Percentiles rank a stretch among this genome's conserved stretches.
These are phyloP conservation scores for Coemansia sp. DNA, from an alignment of 192 early-diverging fungal species.

Conservation along the genomic window DNA sequence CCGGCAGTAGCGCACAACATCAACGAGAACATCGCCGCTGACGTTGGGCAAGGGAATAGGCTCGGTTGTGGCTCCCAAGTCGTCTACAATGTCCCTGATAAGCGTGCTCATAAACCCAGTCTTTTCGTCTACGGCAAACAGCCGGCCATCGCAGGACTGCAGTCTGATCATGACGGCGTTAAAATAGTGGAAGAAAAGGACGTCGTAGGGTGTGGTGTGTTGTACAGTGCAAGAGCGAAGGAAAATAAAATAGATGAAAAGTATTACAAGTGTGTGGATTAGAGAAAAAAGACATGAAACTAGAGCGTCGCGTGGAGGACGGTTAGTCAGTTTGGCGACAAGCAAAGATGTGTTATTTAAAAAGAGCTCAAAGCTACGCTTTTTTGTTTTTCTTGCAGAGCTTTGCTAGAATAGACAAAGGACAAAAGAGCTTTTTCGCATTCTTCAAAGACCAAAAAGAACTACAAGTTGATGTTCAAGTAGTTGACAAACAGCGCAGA, in stretches of 20 bases:
- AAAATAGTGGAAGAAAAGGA: background rate
- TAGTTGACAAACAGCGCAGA: constrained; percentile 90
- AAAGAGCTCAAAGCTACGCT: no score
- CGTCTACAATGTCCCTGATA: constrained; percentile 76
- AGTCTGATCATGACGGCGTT: constrained; percentile 49
- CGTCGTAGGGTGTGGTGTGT: no score
- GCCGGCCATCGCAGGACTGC: constrained; percentile 63
- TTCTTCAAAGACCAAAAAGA: background rate
- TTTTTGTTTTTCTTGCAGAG: background rate
- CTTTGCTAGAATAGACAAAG: background rate
- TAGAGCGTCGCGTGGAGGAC: no score
- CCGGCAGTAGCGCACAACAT: constrained; percentile 78
- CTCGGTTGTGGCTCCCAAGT: constrained; percentile 61
- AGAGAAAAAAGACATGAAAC: no score
- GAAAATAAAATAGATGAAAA: background rate
- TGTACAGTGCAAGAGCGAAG: background rate
- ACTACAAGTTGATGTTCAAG: constrained; percentile 81
- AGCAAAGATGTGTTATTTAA: no score
- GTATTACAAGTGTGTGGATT: no score
- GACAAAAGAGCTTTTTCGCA: background rate
- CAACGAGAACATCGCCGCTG: constrained; percentile 62
- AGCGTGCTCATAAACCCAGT: constrained; percentile 69
- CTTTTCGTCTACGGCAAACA: constrained; percentile 64
- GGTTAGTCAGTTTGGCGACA: no score
- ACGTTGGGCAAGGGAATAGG: constrained; percentile 77